Evolutionary conservation across 306 rosid species (phyloP), one percentile per base, ranked within the genome.

Genomic region (Herpetospermum pedunculosum): DNA sequence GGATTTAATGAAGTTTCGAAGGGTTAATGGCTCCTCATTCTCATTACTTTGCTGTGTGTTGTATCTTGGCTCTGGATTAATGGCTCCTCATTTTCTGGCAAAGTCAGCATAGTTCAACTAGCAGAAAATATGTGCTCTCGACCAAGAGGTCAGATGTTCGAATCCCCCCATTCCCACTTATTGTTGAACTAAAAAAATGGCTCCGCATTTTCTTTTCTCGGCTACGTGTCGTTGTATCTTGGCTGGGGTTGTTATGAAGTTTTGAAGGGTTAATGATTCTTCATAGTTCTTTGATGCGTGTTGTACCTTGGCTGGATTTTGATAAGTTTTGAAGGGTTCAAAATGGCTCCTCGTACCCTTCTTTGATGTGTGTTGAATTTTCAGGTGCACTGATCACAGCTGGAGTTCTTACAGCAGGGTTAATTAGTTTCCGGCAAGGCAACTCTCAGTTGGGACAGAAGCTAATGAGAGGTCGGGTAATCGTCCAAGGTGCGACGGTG

Each of bases 391-490:
- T 89, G 44, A 30, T 86, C 71, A 92, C 97, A 28, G 96, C 96
- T 21, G 93, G 96, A 5, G 96, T 92, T 70, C 82, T 89, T 60
- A 92, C 96, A 0, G 97, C 96, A 5, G 96, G 97, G 76, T 80
- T 92, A 44, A 83, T 89, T 49, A 92, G 96, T 77, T 89, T 92
- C 83, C 78, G 88, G 75, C 85, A 25, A 82, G 96, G 97, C 19
- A 92, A 92, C 76, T 92, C 97, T 74, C 86, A 85, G 32, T 69
- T 88, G 79, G 97, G 97, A 23, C 93, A 86, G 90, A 74, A 74
- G 83, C 84, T 92, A 74, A 89, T 92, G 97, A 82, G 96, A 83
- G 96, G 93, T 81, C 94, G 96, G 58, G 96, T 92, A 73, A 90
- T 86, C 47, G 92, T 77, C 54, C 94, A 92, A 78, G 97, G 94